A percentile compares a stretch with the other conserved stretches of the same genome.
phyloP scores from a whole-genome alignment of 2,329 filamentous ascomycete genomes.

The Aspergillus arachidicola region DNA sequence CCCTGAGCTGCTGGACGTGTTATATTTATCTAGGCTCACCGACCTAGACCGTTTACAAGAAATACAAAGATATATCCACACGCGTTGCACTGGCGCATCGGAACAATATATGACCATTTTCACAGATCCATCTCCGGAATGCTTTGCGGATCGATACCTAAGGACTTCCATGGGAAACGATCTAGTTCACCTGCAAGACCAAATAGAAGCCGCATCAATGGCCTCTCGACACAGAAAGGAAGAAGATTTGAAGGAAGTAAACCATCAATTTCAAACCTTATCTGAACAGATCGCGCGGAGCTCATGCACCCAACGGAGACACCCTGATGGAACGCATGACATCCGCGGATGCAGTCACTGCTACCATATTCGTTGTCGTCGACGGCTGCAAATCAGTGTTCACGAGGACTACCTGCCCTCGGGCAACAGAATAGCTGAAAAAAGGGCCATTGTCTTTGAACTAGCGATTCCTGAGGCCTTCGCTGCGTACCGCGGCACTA shows the following conservation, averaged over 20 bases:
- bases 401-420: conserved; percentile 46
- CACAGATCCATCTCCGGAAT: conserved; percentile 44
- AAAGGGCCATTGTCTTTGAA: conserved; percentile 57
- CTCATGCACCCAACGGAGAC: conserved; percentile 33
- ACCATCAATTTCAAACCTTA: conserved; percentile 41
- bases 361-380: conserved; percentile 35
- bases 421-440: conserved; percentile 38
- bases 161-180: conserved; percentile 26
- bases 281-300: conserved; percentile 34
- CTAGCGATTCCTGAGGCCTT: conserved; percentile 50
- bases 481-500: conserved; percentile 54
- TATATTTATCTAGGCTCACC: conserved; percentile 52
- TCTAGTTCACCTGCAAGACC: conserved; percentile 33
- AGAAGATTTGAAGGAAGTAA: conserved; percentile 40
- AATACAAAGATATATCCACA: conserved; percentile 54
- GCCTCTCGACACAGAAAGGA: conserved; percentile 37
- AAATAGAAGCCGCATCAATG: conserved; percentile 40
- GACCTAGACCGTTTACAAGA: conserved; percentile 56
- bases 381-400: conserved; percentile 47
- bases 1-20: conserved; percentile 54
- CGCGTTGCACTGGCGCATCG: conserved; percentile 33
- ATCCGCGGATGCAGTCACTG: conserved; percentile 49
- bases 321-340: conserved; percentile 30
- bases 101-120: conserved; percentile 49
- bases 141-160: conserved; percentile 53